These are phyloP conservation scores for Kodamaea fungicola DNA, from an alignment of 1,139 yeast species.

Conservation along the genomic window DNA sequence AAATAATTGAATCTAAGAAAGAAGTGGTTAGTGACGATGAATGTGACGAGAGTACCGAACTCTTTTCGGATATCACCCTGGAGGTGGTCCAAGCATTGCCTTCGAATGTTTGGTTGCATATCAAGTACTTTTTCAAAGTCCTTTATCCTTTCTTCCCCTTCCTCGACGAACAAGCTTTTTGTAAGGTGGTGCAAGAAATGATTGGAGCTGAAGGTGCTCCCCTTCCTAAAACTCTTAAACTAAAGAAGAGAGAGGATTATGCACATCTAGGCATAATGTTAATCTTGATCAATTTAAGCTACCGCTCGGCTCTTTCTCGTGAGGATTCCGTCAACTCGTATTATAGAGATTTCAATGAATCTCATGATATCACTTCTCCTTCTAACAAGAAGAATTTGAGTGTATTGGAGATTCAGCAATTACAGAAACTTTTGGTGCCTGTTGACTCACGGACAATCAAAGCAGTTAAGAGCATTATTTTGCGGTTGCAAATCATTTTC, in stretches of 20 bases:
- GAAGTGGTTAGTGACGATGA: constrained; percentile 6
- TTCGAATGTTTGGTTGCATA: constrained; percentile 30
- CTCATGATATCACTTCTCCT: constrained; percentile 1
- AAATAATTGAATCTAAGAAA: background rate
- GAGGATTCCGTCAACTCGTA: constrained; percentile 6
- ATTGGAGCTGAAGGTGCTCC: constrained; percentile 28
- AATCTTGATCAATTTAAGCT: constrained; percentile 27
- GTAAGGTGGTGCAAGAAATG: constrained; percentile 16
- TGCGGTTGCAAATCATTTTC: constrained; percentile 6
- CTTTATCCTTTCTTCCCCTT: constrained; percentile 38
- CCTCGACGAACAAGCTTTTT: constrained; percentile 29
- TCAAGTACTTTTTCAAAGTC: constrained; percentile 27
- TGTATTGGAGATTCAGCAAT: constrained; percentile 1
- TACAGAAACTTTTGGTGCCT: constrained; percentile 3
- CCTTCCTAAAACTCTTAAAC: constrained; percentile 16
- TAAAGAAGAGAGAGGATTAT: constrained; percentile 31
- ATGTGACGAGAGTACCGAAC: constrained; percentile 19
- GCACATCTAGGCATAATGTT: constrained; percentile 32
- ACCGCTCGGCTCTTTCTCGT: constrained; percentile 26
- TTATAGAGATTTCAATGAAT: constrained; percentile 3
- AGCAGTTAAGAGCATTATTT: constrained; percentile 5
- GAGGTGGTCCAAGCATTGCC: constrained; percentile 29
- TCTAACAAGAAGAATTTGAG: constrained; percentile 3
- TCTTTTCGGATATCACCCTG: constrained; percentile 25
- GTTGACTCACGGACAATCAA: constrained; percentile 1